phyloP scores from a whole-genome alignment of 257 asterid species.

The Knoxia roxburghii region DNA sequence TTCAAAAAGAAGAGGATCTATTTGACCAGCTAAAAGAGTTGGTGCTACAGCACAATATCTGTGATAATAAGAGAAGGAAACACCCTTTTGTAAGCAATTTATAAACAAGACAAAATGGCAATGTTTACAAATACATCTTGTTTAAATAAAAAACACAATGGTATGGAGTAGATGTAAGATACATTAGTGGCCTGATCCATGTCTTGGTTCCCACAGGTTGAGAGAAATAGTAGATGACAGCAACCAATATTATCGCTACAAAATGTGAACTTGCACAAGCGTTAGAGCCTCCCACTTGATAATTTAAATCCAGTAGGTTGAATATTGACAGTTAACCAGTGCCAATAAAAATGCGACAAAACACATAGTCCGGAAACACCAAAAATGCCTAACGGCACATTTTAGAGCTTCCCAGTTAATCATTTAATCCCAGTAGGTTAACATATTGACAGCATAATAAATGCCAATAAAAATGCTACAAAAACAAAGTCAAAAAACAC shows the following conservation, averaged over 20 bases:
- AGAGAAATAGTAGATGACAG: conserved; percentile 78
- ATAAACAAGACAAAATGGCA: background rate
- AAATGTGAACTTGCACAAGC: conserved; percentile 11
- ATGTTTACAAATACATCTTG: background rate
- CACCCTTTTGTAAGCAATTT: background rate
- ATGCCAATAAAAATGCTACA: background rate
- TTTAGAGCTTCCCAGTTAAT: conserved; percentile 4
- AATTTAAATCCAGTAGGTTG: background rate
- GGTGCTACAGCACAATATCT: conserved; percentile 92
- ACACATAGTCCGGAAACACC: background rate
- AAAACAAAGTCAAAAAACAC: background rate
- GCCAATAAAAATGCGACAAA: background rate
- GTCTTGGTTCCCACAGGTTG: conserved; percentile 70
- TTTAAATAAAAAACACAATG: background rate
- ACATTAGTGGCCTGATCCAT: conserved; percentile 78
- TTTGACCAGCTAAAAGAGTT: conserved; percentile 80
- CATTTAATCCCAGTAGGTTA: background rate
- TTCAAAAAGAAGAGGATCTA: conserved; percentile 91
- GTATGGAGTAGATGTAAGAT: conserved; percentile 37
- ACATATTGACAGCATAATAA: background rate
- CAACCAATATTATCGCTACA: conserved; percentile 81
- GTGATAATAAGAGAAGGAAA: conserved; percentile 20
- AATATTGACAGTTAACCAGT: background rate
- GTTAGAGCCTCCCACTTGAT: conserved; percentile 10
- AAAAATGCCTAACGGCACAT: background rate